Base-by-base conservation (phyloP, 148 eudicot genomes). In the Agrostemma githago region DNA sequence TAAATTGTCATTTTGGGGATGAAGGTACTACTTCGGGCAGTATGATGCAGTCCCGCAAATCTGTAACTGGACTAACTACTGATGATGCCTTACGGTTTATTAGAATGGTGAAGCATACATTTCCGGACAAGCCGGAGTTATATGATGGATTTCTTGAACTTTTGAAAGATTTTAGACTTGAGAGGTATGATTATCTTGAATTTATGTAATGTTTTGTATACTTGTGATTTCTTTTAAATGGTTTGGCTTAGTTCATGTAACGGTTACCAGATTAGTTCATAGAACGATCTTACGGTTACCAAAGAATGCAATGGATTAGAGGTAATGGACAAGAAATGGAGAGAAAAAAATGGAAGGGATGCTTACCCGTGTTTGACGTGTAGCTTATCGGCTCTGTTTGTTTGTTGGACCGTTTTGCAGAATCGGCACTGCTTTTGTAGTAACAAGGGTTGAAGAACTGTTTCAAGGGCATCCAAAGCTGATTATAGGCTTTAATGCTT, bases 121-220 rank as follows among this genome's bases (percentile, higher is more conserved):
- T 96, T 72, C 86, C 85, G 69, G 92, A 90, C 75, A 87, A 92
- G 74, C 84, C 86, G 77, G 99, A 92, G 56, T 92, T 90, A 78
- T 92, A 96, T 80, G 94, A 90, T 15, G 88, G 86, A 84, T 96
- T 96, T 80, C 89, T 92, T 81, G 92, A 95, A 72, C 92, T 95
- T 59, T 88, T 95, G 99, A 92, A 95, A 81, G 94, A 92, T 83
- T 95, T 95, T 56, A 95, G 89, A 84, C 92, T 90, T 75, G 89
- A 85, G 78, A 88, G 96, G 97, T 95, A 72, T 51, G 63, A 6
- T 76, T 10, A 57, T 64, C 46, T 42, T 44, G 75, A 62, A 51
- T 4, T 46, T 62, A 34, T 62, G 21, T 66, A 42, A 26, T 76
- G 20, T 66, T 38, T 57, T 48, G 20, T 51, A 8, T 34, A 58